Evolutionary conservation across 345 rosid species (phyloP).

Genomic region (Rhizophora mangle): DNA sequence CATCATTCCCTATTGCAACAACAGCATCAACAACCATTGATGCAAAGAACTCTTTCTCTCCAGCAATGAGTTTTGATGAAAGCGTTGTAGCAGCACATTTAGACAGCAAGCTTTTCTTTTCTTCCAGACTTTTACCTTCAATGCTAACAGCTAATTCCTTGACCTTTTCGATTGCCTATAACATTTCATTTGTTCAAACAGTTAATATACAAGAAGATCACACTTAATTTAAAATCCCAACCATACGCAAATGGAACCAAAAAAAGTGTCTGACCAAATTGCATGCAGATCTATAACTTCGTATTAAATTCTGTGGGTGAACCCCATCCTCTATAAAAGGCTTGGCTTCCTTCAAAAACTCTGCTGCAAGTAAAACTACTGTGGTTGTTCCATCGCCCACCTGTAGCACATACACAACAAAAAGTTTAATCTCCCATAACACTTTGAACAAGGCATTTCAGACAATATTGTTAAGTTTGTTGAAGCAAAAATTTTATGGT

Average conservation of each 20-base stretch:
- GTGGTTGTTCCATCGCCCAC: slow-evolving; percentile 99
- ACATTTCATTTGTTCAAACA: neutral
- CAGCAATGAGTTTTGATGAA: slow-evolving; percentile 94
- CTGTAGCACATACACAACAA: slow-evolving; percentile 22
- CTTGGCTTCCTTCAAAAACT: slow-evolving; percentile 94
- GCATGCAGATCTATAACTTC: slow-evolving; percentile 84
- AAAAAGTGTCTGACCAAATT: slow-evolving; percentile 40
- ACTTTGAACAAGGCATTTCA: too few relatives aligned
- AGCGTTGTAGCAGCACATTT: slow-evolving; percentile 97
- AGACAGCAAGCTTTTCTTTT: slow-evolving; percentile 77
- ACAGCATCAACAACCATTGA: slow-evolving; percentile 96
- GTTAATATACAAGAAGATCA: neutral
- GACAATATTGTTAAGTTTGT: too few relatives aligned
- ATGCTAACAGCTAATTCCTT: slow-evolving; percentile 82
- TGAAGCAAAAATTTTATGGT: too few relatives aligned
- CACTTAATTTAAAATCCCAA: neutral
- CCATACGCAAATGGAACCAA: neutral
- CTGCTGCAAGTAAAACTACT: slow-evolving; percentile 90
- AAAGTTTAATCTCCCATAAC: too few relatives aligned
- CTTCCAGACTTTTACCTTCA: slow-evolving; percentile 86
- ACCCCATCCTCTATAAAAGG: slow-evolving; percentile 97
- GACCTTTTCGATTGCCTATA: slow-evolving; percentile 80
- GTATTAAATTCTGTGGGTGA: slow-evolving; percentile 84
- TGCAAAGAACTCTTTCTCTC: slow-evolving; percentile 94
- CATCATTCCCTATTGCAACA: slow-evolving; percentile 73